Evolutionary conservation across 176 grass and related monocot genomes (phyloP).

Genomic region (Musa troglodytarum): DNA sequence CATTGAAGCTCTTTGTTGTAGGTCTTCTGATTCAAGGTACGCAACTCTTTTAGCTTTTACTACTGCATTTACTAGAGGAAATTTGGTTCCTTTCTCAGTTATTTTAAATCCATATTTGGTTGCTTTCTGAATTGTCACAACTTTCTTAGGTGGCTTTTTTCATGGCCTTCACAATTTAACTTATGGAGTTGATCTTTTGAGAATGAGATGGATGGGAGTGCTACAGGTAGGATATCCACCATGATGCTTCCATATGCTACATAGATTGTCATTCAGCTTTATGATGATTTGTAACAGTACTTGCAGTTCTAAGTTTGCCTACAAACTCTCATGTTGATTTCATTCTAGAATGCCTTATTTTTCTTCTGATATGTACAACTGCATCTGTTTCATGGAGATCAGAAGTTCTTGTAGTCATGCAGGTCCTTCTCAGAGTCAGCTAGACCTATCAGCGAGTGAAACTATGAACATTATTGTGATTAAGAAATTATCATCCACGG

Average conservation of each 20-base stretch:
- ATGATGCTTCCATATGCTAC: background rate
- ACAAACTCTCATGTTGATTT: no score
- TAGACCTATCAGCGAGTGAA: background rate
- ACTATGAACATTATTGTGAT: background rate
- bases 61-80: background rate
- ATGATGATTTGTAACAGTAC: background rate
- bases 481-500: no score
- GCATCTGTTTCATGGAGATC: no score
- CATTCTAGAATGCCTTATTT: no score
- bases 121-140: background rate
- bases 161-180: constrained; percentile 66
- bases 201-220: constrained; percentile 77
- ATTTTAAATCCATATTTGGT: background rate
- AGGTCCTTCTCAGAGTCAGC: no score
- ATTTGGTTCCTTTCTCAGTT: background rate
- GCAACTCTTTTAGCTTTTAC: background rate
- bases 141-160: constrained; percentile 55
- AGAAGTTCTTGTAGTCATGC: no score
- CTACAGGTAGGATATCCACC: constrained; percentile 39
- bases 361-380: no score
- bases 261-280: background rate
- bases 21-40: constrained; percentile 83
- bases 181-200: constrained; percentile 56
- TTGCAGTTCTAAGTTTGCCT: no score
- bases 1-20: constrained; percentile 61